Evolutionary conservation across 371 early-diverging fungal genomes (phyloP).

Genomic region (Thermomucor indicae-seudaticae): DNA sequence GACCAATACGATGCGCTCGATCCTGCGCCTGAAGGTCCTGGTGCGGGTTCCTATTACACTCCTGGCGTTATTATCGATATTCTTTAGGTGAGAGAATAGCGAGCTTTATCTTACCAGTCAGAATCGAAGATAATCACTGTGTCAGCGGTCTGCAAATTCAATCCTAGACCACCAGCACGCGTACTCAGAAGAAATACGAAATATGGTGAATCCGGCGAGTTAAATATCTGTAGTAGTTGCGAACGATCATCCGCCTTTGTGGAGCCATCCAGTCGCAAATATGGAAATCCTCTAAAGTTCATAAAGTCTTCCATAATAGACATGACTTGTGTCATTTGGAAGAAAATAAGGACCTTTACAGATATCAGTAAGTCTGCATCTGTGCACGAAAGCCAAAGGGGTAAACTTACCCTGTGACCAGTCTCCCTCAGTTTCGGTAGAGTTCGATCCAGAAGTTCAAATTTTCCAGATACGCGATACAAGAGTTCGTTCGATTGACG

Average conservation of each 20-base stretch:
- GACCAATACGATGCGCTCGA: slow-evolving; percentile 99
- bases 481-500: slow-evolving; percentile 52
- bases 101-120: slow-evolving; percentile 79
- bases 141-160: slow-evolving; percentile 99
- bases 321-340: slow-evolving; percentile 99
- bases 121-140: slow-evolving; percentile 99
- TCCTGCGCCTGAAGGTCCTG: slow-evolving; percentile 99
- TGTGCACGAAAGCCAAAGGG: not conserved
- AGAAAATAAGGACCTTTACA: slow-evolving; percentile 78
- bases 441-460: slow-evolving; percentile 97
- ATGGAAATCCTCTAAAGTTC: slow-evolving; percentile 69
- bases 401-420: slow-evolving; percentile 73
- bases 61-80: not conserved
- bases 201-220: slow-evolving; percentile 76
- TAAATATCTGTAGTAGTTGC: slow-evolving; percentile 78
- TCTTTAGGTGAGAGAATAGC: too few relatives aligned
- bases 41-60: slow-evolving; percentile 88
- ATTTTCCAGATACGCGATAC: slow-evolving; percentile 94
- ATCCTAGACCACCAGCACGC: slow-evolving; percentile 98
- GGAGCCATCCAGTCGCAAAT: slow-evolving; percentile 95
- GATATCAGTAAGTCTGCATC: not conserved
- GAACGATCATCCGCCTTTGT: slow-evolving; percentile 93
- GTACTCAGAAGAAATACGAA: slow-evolving; percentile 97
- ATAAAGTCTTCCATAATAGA: slow-evolving; percentile 97
- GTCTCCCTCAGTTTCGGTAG: slow-evolving; percentile 85